phyloP scores from a whole-genome alignment of 1,284 basidiomycete species.

The Hortiboletus rubellus region DNA sequence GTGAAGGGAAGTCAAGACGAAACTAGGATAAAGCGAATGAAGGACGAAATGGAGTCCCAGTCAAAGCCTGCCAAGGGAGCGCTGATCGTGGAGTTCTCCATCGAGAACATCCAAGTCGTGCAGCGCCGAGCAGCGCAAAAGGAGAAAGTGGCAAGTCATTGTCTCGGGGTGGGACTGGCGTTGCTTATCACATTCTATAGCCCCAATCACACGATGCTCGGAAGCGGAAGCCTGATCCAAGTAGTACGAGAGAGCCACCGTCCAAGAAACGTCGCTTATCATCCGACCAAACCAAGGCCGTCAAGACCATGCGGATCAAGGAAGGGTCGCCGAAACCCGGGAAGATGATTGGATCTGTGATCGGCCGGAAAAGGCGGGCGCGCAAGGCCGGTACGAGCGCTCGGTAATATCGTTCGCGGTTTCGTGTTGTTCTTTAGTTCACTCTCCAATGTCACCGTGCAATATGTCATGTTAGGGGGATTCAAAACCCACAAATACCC shows the following conservation, averaged over 20 bases:
- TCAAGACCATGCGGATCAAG: slow-evolving; percentile 13
- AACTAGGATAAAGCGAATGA: slow-evolving; percentile 55
- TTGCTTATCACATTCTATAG: slow-evolving; percentile 8
- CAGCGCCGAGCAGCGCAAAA: slow-evolving; percentile 59
- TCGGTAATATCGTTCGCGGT: slow-evolving; percentile 12
- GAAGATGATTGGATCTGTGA: slow-evolving; percentile 47
- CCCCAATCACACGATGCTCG: slow-evolving; percentile 11
- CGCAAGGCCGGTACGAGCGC: slow-evolving; percentile 43
- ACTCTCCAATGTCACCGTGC: neutral
- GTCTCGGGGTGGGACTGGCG: neutral
- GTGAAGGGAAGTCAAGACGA: slow-evolving; percentile 45
- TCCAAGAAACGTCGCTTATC: slow-evolving; percentile 44
- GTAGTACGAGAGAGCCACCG: slow-evolving; percentile 30
- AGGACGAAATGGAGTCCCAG: slow-evolving; percentile 55
- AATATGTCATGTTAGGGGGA: neutral
- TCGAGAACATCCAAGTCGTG: slow-evolving; percentile 90
- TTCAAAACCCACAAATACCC: neutral
- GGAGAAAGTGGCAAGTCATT: slow-evolving; percentile 25
- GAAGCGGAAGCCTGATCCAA: slow-evolving; percentile 10
- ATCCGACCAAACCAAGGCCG: slow-evolving; percentile 19
- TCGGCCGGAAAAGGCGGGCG: slow-evolving; percentile 54
- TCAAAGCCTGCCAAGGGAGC: slow-evolving; percentile 55
- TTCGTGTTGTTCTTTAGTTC: neutral
- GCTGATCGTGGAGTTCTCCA: slow-evolving; percentile 88
- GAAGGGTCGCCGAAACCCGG: slow-evolving; percentile 28